Evolutionary conservation across 176 grass and related monocot species (phyloP).

Genomic region (Rhynchospora tenuis): DNA sequence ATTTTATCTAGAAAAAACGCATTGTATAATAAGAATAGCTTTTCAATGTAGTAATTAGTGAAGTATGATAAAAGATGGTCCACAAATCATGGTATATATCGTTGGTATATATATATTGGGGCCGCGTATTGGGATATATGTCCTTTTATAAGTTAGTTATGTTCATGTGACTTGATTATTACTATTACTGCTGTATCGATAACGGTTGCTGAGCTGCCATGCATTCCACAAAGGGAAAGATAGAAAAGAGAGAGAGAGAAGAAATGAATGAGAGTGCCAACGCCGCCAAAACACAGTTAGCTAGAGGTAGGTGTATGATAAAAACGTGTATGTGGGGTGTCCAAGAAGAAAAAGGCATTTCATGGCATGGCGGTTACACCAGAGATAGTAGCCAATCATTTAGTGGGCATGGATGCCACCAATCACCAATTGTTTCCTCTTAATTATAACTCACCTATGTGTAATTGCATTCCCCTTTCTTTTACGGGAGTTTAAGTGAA

Average conservation of each 20-base stretch:
- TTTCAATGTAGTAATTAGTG: not conserved
- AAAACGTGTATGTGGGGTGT: slow-evolving; percentile 17
- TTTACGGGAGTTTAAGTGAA: not conserved
- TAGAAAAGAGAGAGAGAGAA: slow-evolving; percentile 18
- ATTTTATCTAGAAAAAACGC: not conserved
- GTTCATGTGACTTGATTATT: slow-evolving; percentile 15
- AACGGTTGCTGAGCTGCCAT: slow-evolving; percentile 10
- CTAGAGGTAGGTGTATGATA: slow-evolving; percentile 20
- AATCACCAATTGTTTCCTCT: slow-evolving; percentile 15
- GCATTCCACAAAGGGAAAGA: not conserved
- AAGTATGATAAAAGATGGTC: not conserved
- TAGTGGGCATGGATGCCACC: slow-evolving; percentile 11
- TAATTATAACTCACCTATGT: slow-evolving; percentile 12
- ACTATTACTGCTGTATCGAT: slow-evolving; percentile 5
- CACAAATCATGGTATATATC: slow-evolving; percentile 18
- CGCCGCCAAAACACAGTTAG: slow-evolving; percentile 34
- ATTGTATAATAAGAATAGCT: slow-evolving; percentile 19
- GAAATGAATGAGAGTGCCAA: slow-evolving; percentile 25
- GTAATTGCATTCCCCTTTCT: not conserved
- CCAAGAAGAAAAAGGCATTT: not conserved
- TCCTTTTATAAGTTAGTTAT: not conserved
- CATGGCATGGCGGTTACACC: slow-evolving; percentile 15
- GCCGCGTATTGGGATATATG: slow-evolving; percentile 1
- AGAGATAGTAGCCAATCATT: slow-evolving; percentile 32
- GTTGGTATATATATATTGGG: not conserved